Conservation (phyloP, 192 early-diverging fungal species). For the Geranomyces variabilis region DNA sequence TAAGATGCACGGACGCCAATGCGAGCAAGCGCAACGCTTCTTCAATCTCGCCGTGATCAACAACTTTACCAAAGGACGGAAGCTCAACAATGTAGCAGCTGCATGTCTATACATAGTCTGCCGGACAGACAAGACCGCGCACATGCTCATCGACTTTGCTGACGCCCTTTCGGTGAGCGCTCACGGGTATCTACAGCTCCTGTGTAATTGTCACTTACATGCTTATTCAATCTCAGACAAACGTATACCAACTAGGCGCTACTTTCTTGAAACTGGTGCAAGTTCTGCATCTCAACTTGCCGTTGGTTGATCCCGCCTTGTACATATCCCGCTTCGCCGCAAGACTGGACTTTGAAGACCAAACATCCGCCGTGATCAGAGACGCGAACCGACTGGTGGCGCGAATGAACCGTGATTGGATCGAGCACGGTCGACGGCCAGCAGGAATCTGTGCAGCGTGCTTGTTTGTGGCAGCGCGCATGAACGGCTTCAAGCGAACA, state of each 20-base stretch:
- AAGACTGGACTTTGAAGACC: conserved; percentile 88
- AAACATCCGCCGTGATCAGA: conserved; percentile 71
- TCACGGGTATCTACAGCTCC: neutral
- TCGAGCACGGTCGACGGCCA: conserved; percentile 83
- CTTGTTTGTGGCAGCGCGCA: conserved; percentile 84
- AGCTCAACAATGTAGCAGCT: conserved; percentile 74
- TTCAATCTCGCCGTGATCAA: conserved; percentile 78
- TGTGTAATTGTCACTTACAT: neutral
- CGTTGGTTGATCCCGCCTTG: conserved; percentile 88
- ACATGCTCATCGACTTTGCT: conserved; percentile 96
- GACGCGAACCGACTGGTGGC: conserved; percentile 83
- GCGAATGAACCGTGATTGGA: conserved; percentile 96
- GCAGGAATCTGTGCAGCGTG: conserved; percentile 95
- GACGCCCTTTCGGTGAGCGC: conserved; percentile 73
- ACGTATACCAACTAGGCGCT: conserved; percentile 86
- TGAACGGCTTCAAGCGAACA: conserved; percentile 87
- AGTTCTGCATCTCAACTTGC: conserved; percentile 49
- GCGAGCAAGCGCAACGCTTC: conserved; percentile 81
- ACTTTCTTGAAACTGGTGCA: conserved; percentile 80
- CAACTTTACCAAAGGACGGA: conserved; percentile 81
- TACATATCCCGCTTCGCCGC: conserved; percentile 92
- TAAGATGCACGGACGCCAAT: conserved; percentile 70
- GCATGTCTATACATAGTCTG: conserved; percentile 93
- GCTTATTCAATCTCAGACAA: conserved; percentile 47
- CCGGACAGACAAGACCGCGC: conserved; percentile 77